A percentile compares a stretch with the other conserved stretches of the same genome.
phyloP scores from a whole-genome alignment of 176 grass and related monocot species.

The Oryza punctata region DNA sequence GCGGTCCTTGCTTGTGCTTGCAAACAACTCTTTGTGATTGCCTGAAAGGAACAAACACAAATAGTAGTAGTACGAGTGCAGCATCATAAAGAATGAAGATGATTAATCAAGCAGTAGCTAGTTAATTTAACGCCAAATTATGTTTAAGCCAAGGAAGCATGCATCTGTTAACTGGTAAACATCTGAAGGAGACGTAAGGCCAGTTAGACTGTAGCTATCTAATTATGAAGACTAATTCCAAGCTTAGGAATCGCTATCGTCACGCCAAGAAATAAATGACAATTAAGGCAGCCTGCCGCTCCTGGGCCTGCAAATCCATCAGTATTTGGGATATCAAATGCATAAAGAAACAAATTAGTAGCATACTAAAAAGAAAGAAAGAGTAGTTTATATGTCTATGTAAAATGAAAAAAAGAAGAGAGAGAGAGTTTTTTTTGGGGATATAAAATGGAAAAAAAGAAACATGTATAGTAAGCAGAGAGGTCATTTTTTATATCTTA shows the following conservation, averaged over 20 bases:
- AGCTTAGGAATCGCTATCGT: not conserved
- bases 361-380: not conserved
- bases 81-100: not conserved
- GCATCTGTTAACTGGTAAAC: constrained; percentile 32
- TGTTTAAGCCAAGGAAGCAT: constrained; percentile 9
- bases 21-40: constrained; percentile 43
- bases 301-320: constrained; percentile 28
- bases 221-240: constrained; percentile 32
- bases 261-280: constrained; percentile 31
- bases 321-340: not conserved
- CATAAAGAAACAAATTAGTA: not conserved
- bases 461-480: too few relatives aligned
- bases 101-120: not conserved
- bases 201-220: constrained; percentile 38
- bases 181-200: constrained; percentile 36
- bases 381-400: not conserved
- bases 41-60: constrained; percentile 18
- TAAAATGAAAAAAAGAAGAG: not conserved
- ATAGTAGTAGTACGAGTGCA: not conserved
- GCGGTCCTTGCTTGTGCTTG: constrained; percentile 44
- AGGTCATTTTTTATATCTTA: too few relatives aligned
- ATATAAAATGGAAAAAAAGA: too few relatives aligned
- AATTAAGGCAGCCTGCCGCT: constrained; percentile 30
- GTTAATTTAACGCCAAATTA: not conserved
- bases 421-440: too few relatives aligned